A percentile compares a stretch with the other conserved stretches of the same genome.
Evolutionary conservation across 805 yeast genomes (phyloP).

Genomic region (Suhomyces emberorum): DNA sequence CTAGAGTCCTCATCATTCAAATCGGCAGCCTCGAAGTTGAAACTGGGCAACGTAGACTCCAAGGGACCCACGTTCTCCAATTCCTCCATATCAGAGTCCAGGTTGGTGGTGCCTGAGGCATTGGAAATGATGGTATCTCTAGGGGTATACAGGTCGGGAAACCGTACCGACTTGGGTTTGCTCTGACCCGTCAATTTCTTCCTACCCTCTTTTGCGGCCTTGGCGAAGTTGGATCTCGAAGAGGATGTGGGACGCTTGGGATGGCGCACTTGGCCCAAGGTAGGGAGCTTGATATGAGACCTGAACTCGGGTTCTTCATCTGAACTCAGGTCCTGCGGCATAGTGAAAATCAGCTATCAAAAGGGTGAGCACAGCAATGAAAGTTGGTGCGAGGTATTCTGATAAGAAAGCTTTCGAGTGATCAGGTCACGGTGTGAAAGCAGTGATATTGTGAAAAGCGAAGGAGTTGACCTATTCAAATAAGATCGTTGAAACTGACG

Average conservation of each 20-base stretch:
- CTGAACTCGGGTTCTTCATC: constrained; percentile 28
- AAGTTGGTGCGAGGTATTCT: too few species aligned
- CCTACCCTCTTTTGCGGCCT: constrained; percentile 14
- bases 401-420: too few species aligned
- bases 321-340: constrained; percentile 14
- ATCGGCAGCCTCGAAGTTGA: constrained; percentile 11
- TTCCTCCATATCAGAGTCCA: constrained; percentile 14
- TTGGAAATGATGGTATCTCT: constrained; percentile 27
- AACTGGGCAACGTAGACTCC: constrained; percentile 21
- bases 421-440: too few species aligned
- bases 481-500: too few species aligned
- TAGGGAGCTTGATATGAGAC: constrained; percentile 31
- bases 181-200: constrained; percentile 16
- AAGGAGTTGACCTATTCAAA: too few species aligned
- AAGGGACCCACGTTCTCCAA: constrained; percentile 1
- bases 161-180: constrained; percentile 21
- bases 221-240: constrained; percentile 22
- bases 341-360: too few species aligned
- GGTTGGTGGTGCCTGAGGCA: constrained; percentile 21
- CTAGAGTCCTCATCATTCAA: constrained; percentile 11
- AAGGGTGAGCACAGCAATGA: too few species aligned
- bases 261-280: constrained; percentile 18
- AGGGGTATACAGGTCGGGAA: constrained; percentile 24
- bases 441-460: too few species aligned
- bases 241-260: constrained; percentile 12